These are phyloP conservation scores for Umbelopsis sp. DNA, from an alignment of 192 early-diverging fungal species.

Conservation along the genomic window DNA sequence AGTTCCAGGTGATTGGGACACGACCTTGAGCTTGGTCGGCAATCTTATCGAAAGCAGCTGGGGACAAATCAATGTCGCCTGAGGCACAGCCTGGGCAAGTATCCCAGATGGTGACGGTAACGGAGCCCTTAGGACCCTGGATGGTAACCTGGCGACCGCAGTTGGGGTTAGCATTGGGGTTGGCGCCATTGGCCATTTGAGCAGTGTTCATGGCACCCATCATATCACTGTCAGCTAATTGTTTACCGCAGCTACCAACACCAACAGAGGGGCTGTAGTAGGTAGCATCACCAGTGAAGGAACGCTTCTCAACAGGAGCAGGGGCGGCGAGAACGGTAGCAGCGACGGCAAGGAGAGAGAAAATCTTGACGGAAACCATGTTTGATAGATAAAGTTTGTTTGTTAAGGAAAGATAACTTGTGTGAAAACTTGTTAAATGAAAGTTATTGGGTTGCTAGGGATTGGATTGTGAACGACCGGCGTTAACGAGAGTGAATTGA, in stretches of 20 bases:
- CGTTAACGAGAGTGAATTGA: not conserved
- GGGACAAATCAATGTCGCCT: constrained; percentile 44
- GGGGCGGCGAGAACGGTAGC: not conserved
- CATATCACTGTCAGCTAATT: constrained; percentile 45
- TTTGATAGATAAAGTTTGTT: not conserved
- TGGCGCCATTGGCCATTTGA: constrained; percentile 45
- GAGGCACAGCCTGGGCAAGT: constrained; percentile 44
- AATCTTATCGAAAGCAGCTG: constrained; percentile 42
- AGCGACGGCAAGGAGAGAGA: not conserved
- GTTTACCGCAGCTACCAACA: constrained; percentile 40
- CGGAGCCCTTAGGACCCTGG: constrained; percentile 44
- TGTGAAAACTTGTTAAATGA: not conserved
- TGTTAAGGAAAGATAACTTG: not conserved
- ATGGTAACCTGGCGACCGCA: constrained; percentile 49
- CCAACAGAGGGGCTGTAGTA: constrained; percentile 48
- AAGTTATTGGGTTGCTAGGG: constrained; percentile 1
- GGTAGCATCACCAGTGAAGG: constrained; percentile 52
- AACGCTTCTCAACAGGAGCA: constrained; percentile 3
- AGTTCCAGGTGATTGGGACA: constrained; percentile 43
- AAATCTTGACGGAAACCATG: constrained; percentile 12
- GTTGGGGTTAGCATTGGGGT: constrained; percentile 36
- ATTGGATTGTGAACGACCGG: constrained; percentile 12
- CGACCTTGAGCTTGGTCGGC: constrained; percentile 25
- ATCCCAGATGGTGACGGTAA: constrained; percentile 49
- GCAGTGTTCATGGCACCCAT: constrained; percentile 49